Evolutionary conservation across 768 basidiomycete species (phyloP), one percentile per base, ranked within the genome.

Genomic region (Boletus sp.): DNA sequence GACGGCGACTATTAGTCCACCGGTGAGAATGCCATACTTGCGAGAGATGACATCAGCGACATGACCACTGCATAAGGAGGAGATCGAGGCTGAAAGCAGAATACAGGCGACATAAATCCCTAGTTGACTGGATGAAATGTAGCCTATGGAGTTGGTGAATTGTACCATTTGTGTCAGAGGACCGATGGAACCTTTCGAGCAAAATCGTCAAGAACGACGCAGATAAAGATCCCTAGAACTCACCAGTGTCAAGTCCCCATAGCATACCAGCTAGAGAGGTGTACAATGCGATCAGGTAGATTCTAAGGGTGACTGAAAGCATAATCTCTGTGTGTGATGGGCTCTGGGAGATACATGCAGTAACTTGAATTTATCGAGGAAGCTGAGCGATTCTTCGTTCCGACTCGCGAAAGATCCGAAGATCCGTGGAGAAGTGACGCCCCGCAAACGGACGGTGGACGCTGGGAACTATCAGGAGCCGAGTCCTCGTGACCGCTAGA

Each of bases 141-240:
- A 49, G 15, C 73, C 73, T 57, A 80, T 78, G 15, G 72, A 71
- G 7, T 57, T 29, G 50, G 67, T 57, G 61, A 83, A 81, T 18
- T 78, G 74, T 2, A 70, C 56, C 82, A 81, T 82, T 36, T 77
- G 73, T 3, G 74, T 80, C 33, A 81, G 67, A 33, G 79, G 75
- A 2, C 79, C 81, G 18, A 79, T 76, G 9, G 71, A 71, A 36
- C 64, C 69, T 69, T 59, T 42, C 11, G 30, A 40, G 9, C 18
- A 42, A 33, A 28, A 51, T 47, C 18, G 12, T 54, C 15, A 54
- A 47, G 29, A 24, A 14, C 11, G 5, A 3, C 11, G 2, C 10
- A 51, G 3, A 46, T 15, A 40, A 12, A 30, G 14, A 37, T 4
- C 17, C 20, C 12, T 18, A 36, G 14, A 30, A 44, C 65, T 37